Conservation (phyloP, 192 early-diverging fungal genomes). For the Haplosporangium gracile region DNA sequence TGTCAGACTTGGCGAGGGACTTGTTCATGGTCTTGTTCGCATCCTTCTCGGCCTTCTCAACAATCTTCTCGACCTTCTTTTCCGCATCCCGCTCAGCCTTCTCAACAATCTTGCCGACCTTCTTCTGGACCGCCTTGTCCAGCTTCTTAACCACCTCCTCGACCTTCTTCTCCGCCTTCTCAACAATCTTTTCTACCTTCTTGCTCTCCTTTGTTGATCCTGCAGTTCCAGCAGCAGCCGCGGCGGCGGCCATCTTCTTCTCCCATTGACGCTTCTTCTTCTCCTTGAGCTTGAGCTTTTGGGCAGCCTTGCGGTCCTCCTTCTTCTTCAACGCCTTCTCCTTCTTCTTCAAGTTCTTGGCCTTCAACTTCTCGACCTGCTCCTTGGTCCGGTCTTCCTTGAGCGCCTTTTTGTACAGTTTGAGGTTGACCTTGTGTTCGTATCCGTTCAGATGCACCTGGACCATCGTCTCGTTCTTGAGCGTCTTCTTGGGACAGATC, state of each 20-base stretch:
- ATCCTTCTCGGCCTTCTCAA: slow-evolving; percentile 17
- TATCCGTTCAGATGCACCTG: slow-evolving; percentile 43
- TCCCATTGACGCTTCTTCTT: slow-evolving; percentile 56
- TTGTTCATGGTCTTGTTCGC: slow-evolving; percentile 12
- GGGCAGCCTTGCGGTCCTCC: slow-evolving; percentile 28
- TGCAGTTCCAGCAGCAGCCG: slow-evolving; percentile 6
- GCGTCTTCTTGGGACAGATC: slow-evolving; percentile 49
- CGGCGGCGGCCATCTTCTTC: slow-evolving; percentile 41
- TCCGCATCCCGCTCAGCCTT: slow-evolving; percentile 14
- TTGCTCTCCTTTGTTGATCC: background rate
- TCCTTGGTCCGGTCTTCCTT: slow-evolving; percentile 49
- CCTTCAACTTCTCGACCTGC: slow-evolving; percentile 35
- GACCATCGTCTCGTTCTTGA: slow-evolving; percentile 54
- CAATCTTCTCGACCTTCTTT: slow-evolving; percentile 25
- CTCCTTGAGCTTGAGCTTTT: slow-evolving; percentile 54
- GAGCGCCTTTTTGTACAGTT: slow-evolving; percentile 40
- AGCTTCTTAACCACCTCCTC: slow-evolving; percentile 15
- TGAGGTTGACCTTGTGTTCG: slow-evolving; percentile 41
- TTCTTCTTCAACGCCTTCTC: slow-evolving; percentile 48
- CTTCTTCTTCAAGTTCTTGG: slow-evolving; percentile 47
- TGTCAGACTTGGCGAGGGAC: background rate
- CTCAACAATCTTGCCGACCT: slow-evolving; percentile 24
- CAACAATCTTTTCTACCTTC: slow-evolving; percentile 29
- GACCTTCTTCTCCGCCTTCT: slow-evolving; percentile 26
- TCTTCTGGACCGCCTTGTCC: slow-evolving; percentile 21